These are phyloP conservation scores for Antarctomyces pellizariae DNA, from an alignment of 495 filamentous ascomycete species.

Conservation along the genomic window DNA sequence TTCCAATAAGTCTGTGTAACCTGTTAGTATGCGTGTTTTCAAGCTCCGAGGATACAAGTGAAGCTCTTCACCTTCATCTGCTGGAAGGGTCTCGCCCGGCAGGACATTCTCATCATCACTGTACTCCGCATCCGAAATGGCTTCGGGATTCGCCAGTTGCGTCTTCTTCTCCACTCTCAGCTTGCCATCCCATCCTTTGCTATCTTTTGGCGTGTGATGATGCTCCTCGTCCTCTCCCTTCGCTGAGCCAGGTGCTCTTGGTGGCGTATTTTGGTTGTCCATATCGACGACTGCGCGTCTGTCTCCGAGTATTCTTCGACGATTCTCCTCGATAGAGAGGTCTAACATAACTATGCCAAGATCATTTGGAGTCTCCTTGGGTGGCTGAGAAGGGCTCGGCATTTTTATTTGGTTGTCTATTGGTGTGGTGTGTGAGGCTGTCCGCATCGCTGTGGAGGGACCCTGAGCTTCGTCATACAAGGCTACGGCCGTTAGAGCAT, in stretches of 20 bases:
- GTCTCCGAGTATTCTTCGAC: too few species aligned
- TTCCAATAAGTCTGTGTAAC: conserved; percentile 26
- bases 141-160: conserved; percentile 47
- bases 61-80: conserved; percentile 45
- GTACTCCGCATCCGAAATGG: conserved; percentile 59
- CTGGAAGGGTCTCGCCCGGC: conserved; percentile 48
- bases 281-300: too few species aligned
- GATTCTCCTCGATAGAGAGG: too few species aligned
- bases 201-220: conserved; percentile 20
- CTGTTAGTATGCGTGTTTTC: conserved; percentile 1
- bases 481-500: too few species aligned
- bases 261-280: conserved; percentile 8
- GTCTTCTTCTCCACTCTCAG: conserved; percentile 46
- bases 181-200: conserved; percentile 88
- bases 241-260: conserved; percentile 8
- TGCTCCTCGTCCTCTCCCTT: conserved; percentile 9
- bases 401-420: too few species aligned
- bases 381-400: too few species aligned
- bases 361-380: too few species aligned
- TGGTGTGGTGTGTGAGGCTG: too few species aligned
- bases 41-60: conserved; percentile 2
- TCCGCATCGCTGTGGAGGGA: too few species aligned
- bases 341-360: too few species aligned
- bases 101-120: conserved; percentile 58
- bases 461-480: too few species aligned